Evolutionary conservation across 371 early-diverging fungal species (phyloP).

Genomic region (Rhizomucor pusillus): DNA sequence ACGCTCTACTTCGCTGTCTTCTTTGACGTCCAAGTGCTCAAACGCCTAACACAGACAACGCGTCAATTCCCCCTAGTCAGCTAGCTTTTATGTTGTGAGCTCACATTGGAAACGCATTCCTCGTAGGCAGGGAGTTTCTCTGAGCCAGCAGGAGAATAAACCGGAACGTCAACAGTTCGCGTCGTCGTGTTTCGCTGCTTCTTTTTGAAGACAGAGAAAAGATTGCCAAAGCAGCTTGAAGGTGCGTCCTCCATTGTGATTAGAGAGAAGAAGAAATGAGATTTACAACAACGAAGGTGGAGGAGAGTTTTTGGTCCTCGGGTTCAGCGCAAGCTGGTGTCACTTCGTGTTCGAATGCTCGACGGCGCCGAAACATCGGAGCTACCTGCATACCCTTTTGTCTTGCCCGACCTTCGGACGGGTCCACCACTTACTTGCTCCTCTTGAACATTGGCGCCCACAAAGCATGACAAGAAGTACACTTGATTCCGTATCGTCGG

Average conservation of each 20-base stretch:
- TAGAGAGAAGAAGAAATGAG: no score
- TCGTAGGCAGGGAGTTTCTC: slow-evolving; percentile 27
- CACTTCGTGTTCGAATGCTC: no score
- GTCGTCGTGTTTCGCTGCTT: background rate
- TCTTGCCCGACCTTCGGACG: no score
- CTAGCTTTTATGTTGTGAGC: background rate
- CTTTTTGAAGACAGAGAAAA: slow-evolving; percentile 14
- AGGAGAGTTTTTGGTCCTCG: no score
- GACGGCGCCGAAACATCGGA: no score
- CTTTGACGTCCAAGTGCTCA: slow-evolving; percentile 21
- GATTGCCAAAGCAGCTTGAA: slow-evolving; percentile 14
- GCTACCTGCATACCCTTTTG: no score
- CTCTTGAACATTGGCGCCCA: no score
- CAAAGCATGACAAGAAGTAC: no score
- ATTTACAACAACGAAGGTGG: no score
- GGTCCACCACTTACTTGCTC: no score
- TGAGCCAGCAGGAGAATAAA: slow-evolving; percentile 6
- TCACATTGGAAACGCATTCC: slow-evolving; percentile 22
- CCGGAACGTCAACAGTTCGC: background rate
- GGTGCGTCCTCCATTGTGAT: slow-evolving; percentile 8
- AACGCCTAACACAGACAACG: slow-evolving; percentile 13
- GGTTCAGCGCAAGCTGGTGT: no score
- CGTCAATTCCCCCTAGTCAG: background rate
- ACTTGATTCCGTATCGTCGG: no score
- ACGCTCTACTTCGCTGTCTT: slow-evolving; percentile 10